Evolutionary conservation across 2,329 filamentous ascomycete species (phyloP).

Genomic region (Aspergillus jensenii): DNA sequence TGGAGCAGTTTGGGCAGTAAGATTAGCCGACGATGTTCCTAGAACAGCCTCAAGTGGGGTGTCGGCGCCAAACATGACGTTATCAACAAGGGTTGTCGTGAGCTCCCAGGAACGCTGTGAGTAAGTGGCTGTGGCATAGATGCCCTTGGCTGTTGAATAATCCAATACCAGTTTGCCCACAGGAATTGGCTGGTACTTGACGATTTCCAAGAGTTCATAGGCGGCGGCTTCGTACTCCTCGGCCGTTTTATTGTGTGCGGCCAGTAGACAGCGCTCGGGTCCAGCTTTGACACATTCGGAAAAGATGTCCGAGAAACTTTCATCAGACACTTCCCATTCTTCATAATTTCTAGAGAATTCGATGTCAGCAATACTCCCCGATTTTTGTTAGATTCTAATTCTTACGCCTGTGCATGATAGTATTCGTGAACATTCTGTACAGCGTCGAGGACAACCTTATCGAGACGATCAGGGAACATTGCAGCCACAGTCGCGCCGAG

Average conservation of each 20-base stretch:
- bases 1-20: background rate
- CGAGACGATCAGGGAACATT: constrained; percentile 14
- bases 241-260: constrained; percentile 3
- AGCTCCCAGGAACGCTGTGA: constrained; percentile 1
- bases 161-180: constrained; percentile 4
- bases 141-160: constrained; percentile 2
- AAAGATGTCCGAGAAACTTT: constrained; percentile 7
- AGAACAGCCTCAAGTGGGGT: background rate
- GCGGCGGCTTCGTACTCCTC: constrained; percentile 8
- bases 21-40: background rate
- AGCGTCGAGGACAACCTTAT: constrained; percentile 9
- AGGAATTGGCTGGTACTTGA: constrained; percentile 7
- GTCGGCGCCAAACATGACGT: background rate
- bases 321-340: constrained; percentile 3
- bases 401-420: constrained; percentile 9
- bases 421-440: constrained; percentile 12
- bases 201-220: constrained; percentile 4
- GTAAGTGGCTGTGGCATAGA: constrained; percentile 3
- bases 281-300: constrained; percentile 6
- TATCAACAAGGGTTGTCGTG: background rate
- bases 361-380: background rate
- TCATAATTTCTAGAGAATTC: constrained; percentile 7
- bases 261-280: constrained; percentile 7
- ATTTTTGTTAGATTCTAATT: too few relatives aligned
- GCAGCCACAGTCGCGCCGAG: constrained; percentile 10